phyloP scores from a whole-genome alignment of 768 basidiomycete genomes.

The Leccinum variicolor region DNA sequence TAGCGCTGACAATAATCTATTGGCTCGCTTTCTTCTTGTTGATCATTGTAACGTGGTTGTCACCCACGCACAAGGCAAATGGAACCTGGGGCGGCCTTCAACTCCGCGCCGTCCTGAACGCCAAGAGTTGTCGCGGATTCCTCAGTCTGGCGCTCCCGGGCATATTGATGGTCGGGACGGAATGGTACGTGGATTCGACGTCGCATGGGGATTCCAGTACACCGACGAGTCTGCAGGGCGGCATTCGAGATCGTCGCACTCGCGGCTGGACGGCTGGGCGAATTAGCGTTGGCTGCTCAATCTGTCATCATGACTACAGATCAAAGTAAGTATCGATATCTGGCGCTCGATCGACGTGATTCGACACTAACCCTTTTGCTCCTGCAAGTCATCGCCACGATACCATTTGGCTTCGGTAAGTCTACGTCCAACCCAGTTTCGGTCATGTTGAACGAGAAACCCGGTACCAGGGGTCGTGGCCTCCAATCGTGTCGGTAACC shows the following conservation, averaged over 20 bases:
- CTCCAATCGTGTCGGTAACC: constrained; percentile 69
- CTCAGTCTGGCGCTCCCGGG: constrained; percentile 71
- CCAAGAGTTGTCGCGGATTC: constrained; percentile 51
- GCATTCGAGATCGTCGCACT: constrained; percentile 82
- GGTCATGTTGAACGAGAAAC: background rate
- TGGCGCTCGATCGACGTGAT: background rate
- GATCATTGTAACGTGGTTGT: constrained; percentile 45
- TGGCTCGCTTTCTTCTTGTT: constrained; percentile 64
- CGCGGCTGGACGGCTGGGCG: constrained; percentile 67
- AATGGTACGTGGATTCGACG: constrained; percentile 50
- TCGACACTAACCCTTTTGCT: background rate
- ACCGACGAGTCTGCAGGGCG: constrained; percentile 45
- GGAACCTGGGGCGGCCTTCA: constrained; percentile 64
- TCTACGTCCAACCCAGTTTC: background rate
- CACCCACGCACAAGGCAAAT: constrained; percentile 51
- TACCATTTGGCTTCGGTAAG: constrained; percentile 69
- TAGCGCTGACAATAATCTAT: constrained; percentile 66
- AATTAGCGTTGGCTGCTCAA: constrained; percentile 68
- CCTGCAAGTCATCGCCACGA: constrained; percentile 58
- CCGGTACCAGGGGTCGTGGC: constrained; percentile 55
- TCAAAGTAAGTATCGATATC: constrained; percentile 45
- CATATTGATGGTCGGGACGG: constrained; percentile 75
- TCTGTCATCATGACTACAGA: constrained; percentile 80
- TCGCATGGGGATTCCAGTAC: background rate
- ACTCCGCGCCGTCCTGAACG: constrained; percentile 42